Evolutionary conservation across 73 alveolate species (phyloP), one percentile per base, ranked within the genome.

Genomic region (Diophrys appendiculata): DNA sequence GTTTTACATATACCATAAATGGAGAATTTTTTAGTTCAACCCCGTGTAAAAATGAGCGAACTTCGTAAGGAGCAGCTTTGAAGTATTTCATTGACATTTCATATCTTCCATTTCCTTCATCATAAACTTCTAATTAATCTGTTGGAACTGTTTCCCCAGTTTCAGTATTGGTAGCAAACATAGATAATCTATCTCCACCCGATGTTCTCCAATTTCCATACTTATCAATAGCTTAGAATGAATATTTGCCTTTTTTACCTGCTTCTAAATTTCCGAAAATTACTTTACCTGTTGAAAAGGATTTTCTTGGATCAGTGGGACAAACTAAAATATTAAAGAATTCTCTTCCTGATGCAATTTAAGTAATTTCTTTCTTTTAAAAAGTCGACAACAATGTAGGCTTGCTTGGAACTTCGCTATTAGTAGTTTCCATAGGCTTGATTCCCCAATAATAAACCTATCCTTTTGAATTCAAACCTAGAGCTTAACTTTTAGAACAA

Each of bases 261-360:
- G 85, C 85, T 22, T 33, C 60, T 0, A 76, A 18, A 1, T 72
- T 64, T 64, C 76, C 43, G 31, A 25, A 52, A 1, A 76, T n/a
- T 1, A 65, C 54, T 64, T 76, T 76, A 1, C 85, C 85, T 1
- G 85, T 64, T 18, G 85, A 76, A 65, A 53, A 76, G 26, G 70
- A 14, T 28, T 53, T 56, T 33, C 22, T 14, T 5, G 85, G 85
- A 54, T 76, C 77, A 14, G 76, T 76, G 11, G 85, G 76, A 1
- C 60, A 54, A 2, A 76, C 13, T 1, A 76, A 65, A 28, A 76
- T 76, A 1, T 65, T 77, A 65, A 76, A 76, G 85, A 76, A 76
- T 34, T 76, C 85, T 33, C 85, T 56, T 14, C 85, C 85, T 0
- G 69, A 27, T 0, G 77, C 26, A 33, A 76, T 76, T 18, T 76